Percentiles rank a stretch among this genome's conserved stretches.
phyloP scores from a whole-genome alignment of 805 yeast genomes.

The Millerozyma acaciae region DNA sequence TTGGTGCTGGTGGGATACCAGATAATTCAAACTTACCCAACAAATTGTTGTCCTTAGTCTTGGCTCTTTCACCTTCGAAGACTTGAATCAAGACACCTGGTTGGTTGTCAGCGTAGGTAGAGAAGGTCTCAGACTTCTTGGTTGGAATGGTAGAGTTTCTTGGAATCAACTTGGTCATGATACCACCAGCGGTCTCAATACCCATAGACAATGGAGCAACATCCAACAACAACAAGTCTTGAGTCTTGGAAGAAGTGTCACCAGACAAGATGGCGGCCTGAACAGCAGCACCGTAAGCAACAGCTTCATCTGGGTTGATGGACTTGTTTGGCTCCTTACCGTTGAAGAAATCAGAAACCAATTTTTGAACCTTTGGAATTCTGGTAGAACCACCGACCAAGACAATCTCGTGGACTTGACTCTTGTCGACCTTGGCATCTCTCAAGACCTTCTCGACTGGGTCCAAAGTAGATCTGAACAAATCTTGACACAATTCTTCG shows the following conservation, averaged over 20 bases:
- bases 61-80: constrained; percentile 96
- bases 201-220: constrained; percentile 97
- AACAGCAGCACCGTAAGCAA: constrained; percentile 98
- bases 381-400: constrained; percentile 98
- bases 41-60: constrained; percentile 92
- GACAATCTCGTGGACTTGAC: constrained; percentile 87
- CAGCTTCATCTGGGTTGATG: constrained; percentile 98
- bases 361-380: constrained; percentile 95
- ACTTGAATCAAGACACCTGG: constrained; percentile 98
- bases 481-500: constrained; percentile 92
- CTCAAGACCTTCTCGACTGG: constrained; percentile 94
- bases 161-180: constrained; percentile 96
- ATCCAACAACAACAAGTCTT: constrained; percentile 89
- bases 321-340: constrained; percentile 97
- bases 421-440: constrained; percentile 87
- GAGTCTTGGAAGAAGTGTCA: constrained; percentile 94
- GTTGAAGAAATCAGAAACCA: constrained; percentile 93
- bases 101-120: constrained; percentile 96
- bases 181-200: constrained; percentile 99
- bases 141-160: constrained; percentile 98
- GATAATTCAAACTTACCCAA: constrained; percentile 95
- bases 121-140: constrained; percentile 94
- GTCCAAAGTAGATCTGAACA: constrained; percentile 89
- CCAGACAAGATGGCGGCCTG: constrained; percentile 97
- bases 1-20: constrained; percentile 98